These are phyloP conservation scores for Zasmidium citrigriseum DNA, from an alignment of 2,329 filamentous ascomycete species.

Conservation along the genomic window DNA sequence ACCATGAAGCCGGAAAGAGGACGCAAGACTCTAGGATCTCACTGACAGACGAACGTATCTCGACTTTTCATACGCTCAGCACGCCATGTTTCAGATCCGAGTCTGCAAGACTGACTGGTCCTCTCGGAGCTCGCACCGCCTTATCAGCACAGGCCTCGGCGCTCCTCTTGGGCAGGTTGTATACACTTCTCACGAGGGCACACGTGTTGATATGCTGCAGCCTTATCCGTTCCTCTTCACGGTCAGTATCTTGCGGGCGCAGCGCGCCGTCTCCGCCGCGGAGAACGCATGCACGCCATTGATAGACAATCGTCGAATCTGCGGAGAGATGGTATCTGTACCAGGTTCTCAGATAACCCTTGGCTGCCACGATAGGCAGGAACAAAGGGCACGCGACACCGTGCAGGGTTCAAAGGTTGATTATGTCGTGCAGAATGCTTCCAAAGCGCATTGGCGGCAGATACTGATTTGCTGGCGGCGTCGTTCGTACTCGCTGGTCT, in stretches of 20 bases:
- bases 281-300: not conserved
- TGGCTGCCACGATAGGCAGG: conserved; percentile 10
- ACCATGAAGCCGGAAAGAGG: no score
- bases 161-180: not conserved
- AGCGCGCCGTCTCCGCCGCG: not conserved
- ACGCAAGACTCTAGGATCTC: no score
- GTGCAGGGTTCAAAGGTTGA: conserved; percentile 6
- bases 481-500: not conserved
- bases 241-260: not conserved
- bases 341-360: conserved; percentile 10
- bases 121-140: not conserved
- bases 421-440: conserved; percentile 5
- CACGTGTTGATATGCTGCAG: not conserved
- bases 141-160: not conserved
- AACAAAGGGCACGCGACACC: conserved; percentile 6
- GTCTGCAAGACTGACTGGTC: not conserved
- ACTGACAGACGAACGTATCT: no score
- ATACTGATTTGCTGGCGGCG: conserved; percentile 4
- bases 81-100: not conserved
- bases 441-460: conserved; percentile 1
- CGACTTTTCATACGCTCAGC: no score
- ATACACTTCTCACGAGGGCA: not conserved
- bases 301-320: conserved; percentile 3
- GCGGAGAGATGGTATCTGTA: conserved; percentile 4
- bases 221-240: not conserved